These are phyloP conservation scores for Thuidium tamariscinum DNA, from an alignment of 225 moss, liverwort and hornwort species.

Conservation along the genomic window DNA sequence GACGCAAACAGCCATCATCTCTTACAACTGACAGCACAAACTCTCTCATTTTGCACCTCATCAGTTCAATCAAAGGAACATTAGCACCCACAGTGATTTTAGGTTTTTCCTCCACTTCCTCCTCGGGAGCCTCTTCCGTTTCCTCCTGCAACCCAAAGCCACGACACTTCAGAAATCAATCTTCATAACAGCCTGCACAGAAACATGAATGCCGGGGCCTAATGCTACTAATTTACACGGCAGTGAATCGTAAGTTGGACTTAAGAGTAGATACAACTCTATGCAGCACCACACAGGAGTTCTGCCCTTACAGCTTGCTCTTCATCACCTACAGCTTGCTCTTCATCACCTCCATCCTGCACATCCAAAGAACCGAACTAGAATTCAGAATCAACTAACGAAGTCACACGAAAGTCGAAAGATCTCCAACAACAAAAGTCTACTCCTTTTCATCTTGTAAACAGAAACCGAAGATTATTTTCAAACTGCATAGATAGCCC, in stretches of 20 bases:
- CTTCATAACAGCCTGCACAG: background rate
- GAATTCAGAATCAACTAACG: background rate
- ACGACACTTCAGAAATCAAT: background rate
- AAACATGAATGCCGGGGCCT: background rate
- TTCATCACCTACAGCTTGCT: slow-evolving; percentile 29
- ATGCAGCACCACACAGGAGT: background rate
- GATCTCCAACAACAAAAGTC: background rate
- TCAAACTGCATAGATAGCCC: background rate
- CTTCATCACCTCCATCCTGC: slow-evolving; percentile 33
- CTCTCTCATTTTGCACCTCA: background rate
- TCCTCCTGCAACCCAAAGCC: slow-evolving; percentile 23
- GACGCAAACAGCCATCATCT: background rate
- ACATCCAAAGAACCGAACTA: background rate
- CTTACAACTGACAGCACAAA: background rate
- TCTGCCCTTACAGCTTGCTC: slow-evolving; percentile 22
- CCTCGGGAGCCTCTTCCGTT: slow-evolving; percentile 35
- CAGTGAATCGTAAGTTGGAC: background rate
- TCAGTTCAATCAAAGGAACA: background rate
- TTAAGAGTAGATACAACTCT: background rate
- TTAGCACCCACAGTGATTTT: slow-evolving; percentile 55
- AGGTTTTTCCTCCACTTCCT: slow-evolving; percentile 41
- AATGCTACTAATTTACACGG: background rate
- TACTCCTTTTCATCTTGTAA: background rate
- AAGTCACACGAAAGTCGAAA: background rate
- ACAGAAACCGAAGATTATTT: background rate